Percentiles rank a stretch among this genome's conserved stretches.
Evolutionary conservation across 2,329 filamentous ascomycete genomes (phyloP).

Genomic region (Trichoderma cornu-damae): DNA sequence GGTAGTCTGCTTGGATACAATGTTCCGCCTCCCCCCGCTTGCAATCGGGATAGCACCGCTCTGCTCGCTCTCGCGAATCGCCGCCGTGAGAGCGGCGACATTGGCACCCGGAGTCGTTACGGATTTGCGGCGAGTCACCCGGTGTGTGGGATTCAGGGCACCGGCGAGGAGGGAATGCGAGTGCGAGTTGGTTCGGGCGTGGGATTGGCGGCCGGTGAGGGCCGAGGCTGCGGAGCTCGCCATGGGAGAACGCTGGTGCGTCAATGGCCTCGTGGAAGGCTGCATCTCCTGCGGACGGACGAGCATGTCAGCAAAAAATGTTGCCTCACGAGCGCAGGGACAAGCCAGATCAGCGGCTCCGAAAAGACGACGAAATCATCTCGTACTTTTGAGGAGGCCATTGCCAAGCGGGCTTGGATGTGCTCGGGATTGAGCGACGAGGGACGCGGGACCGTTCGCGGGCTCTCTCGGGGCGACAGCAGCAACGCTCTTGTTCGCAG

Average conservation of each 20-base stretch:
- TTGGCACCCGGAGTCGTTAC: constrained; percentile 71
- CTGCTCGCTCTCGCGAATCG: constrained; percentile 62
- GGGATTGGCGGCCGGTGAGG: constrained; percentile 55
- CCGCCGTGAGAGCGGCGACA: constrained; percentile 69
- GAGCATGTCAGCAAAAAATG: constrained; percentile 32
- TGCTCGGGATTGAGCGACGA: constrained; percentile 33
- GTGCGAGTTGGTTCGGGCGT: constrained; percentile 74
- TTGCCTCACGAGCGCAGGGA: constrained; percentile 28
- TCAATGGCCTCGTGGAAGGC: constrained; percentile 61
- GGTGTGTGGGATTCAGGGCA: constrained; percentile 73
- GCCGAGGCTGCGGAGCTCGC: constrained; percentile 54
- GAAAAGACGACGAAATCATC: constrained; percentile 23
- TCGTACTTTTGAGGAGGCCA: constrained; percentile 60
- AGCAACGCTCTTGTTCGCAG: constrained; percentile 16
- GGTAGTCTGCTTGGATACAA: constrained; percentile 60
- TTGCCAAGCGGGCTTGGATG: constrained; percentile 40
- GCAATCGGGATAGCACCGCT: constrained; percentile 52
- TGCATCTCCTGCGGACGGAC: constrained; percentile 52
- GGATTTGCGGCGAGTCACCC: constrained; percentile 89
- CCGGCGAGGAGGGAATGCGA: constrained; percentile 74
- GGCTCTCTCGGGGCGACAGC: constrained; percentile 25
- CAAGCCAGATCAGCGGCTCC: constrained; percentile 28
- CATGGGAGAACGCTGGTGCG: constrained; percentile 56
- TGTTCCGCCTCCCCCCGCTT: constrained; percentile 57
- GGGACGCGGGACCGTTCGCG: constrained; percentile 31